Conservation (phyloP, 176 grass and related monocot species). For the Leersia perrieri region DNA sequence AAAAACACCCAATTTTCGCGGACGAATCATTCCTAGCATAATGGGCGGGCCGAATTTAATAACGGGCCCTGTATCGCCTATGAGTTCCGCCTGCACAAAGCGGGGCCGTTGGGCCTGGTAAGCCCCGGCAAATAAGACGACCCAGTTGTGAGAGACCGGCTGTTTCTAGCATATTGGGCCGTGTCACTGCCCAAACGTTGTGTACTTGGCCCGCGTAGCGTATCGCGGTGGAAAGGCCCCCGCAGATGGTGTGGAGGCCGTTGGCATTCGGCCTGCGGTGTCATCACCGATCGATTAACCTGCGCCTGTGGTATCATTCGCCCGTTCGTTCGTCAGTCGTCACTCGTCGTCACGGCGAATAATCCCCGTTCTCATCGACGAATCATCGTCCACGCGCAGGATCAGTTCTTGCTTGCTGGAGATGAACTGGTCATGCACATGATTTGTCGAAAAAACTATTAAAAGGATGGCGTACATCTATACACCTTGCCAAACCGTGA, state of each 20-base stretch:
- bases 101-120: background rate
- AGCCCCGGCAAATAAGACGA: background rate
- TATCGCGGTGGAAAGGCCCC: too few relatives aligned
- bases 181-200: background rate
- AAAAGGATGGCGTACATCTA: background rate
- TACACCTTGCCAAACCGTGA: background rate
- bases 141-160: too few relatives aligned
- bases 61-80: too few relatives aligned
- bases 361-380: background rate
- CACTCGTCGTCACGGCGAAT: background rate
- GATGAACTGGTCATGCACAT: background rate
- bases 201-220: background rate
- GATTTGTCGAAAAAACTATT: background rate
- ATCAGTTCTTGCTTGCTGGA: background rate
- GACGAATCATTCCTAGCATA: background rate
- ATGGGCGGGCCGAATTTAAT: background rate
- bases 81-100: too few relatives aligned
- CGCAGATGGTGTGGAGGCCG: too few relatives aligned
- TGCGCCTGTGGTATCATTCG: background rate
- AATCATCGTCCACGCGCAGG: too few relatives aligned
- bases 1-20: background rate
- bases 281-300: too few relatives aligned
- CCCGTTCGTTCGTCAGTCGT: background rate
- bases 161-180: background rate
- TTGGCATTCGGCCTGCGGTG: too few relatives aligned